Base-by-base conservation (phyloP, 441 rosid species). In the Gossypium lobatum region DNA sequence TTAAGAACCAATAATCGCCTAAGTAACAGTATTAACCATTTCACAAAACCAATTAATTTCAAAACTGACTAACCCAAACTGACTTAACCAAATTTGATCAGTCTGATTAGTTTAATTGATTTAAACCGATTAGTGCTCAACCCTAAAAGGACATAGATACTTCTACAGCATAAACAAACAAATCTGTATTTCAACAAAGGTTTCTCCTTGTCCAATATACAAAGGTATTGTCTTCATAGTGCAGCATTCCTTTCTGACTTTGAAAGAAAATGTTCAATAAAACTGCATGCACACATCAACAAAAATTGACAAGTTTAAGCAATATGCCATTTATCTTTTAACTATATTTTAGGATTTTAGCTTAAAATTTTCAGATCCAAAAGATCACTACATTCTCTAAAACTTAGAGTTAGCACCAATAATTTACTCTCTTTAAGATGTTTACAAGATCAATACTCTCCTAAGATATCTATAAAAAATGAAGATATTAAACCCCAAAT, bases 271-370 rank as follows among this genome's bases (percentile, higher is more conserved):
- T 68, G 59, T 50, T 68, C 3, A 50, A 50, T 68, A 50, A 16
- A 48, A 2, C 2, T 8, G 14, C 14, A 3, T 25, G 21, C 37
- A 14, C 13, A 66, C 21, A 46, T 50, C 21, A 7, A 20, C 3
- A 68, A 21, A 26, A 9, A 50, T 68, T 50, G 59, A 50, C 42
- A 50, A 68, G 42, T 21, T 26, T 25, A 48, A 48, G 58, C 13
- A 50, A 67, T 57, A 67, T 23, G 42, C 39, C 39, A 67, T n/a
- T 67, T n/a, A 68, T n/a, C 25, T 16, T 26, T 68, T 26, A 68
- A 68, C 45, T 8, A 16, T 25, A 68, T 50, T 68, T 16, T 16
- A 68, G 45, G 28, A 67, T 8, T 52, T 69, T 53, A 16, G 26
- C 9, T 23, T 52, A 28, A 28, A 31, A 48, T 10, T 53, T 31